These are phyloP conservation scores for Citrus inodora DNA, from an alignment of 345 rosid species.

Conservation along the genomic window DNA sequence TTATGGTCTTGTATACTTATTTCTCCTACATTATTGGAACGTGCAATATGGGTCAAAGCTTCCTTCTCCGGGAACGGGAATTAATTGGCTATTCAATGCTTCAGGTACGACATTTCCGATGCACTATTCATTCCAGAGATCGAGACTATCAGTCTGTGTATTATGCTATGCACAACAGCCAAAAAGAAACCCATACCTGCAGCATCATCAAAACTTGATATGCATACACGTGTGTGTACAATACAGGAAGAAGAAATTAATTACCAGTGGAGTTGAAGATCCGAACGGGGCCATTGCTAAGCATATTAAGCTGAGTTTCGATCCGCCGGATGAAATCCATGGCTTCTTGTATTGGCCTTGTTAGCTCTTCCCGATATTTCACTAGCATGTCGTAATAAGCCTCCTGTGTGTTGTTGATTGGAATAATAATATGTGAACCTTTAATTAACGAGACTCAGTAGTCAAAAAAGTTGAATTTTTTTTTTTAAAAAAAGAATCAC, in stretches of 20 bases:
- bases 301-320: slow-evolving; percentile 83
- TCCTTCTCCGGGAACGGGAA: slow-evolving; percentile 5
- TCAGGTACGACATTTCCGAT: slow-evolving; percentile 18
- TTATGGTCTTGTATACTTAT: not conserved
- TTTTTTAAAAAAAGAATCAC: slow-evolving; percentile 26
- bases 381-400: slow-evolving; percentile 95
- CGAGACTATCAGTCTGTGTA: not conserved
- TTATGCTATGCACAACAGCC: not conserved
- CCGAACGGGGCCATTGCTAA: slow-evolving; percentile 66
- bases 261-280: slow-evolving; percentile 78
- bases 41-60: slow-evolving; percentile 17
- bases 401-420: slow-evolving; percentile 43
- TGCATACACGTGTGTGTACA: too few relatives aligned
- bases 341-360: slow-evolving; percentile 93
- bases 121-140: not conserved
- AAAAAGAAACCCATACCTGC: slow-evolving; percentile 14
- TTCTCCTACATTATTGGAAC: slow-evolving; percentile 11
- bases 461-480: too few relatives aligned
- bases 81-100: slow-evolving; percentile 11
- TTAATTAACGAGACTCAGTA: not conserved
- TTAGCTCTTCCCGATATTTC: slow-evolving; percentile 88
- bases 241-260: not conserved
- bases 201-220: not conserved
- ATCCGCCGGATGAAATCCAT: slow-evolving; percentile 97
- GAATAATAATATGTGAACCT: not conserved